phyloP scores from a whole-genome alignment of 2,329 filamentous ascomycete genomes.

The Balansia obtecta region DNA sequence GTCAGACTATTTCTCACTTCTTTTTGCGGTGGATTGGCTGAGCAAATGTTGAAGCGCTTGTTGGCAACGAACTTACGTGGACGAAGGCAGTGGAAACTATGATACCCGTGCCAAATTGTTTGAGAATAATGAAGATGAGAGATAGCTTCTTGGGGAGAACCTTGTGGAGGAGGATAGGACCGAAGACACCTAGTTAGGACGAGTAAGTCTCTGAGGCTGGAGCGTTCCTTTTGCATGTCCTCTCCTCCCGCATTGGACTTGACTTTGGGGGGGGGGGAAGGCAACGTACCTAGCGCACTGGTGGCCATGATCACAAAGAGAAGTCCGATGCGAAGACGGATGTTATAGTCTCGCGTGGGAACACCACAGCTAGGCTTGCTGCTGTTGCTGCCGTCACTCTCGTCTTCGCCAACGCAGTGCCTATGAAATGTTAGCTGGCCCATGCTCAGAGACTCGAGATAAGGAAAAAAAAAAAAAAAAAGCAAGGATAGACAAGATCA shows the following conservation, averaged over 20 bases:
- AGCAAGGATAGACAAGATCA: neutral
- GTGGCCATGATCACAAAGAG: conserved; percentile 61
- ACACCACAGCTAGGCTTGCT: conserved; percentile 28
- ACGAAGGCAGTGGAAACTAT: conserved; percentile 61
- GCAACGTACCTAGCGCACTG: conserved; percentile 43
- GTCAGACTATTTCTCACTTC: neutral
- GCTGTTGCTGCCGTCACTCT: conserved; percentile 21
- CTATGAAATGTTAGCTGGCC: conserved; percentile 15
- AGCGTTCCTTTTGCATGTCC: neutral
- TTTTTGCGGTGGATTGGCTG: neutral
- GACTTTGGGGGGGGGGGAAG: neutral
- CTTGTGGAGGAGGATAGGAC: conserved; percentile 49
- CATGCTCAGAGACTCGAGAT: neutral
- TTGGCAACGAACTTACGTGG: conserved; percentile 35
- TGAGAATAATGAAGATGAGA: conserved; percentile 48
- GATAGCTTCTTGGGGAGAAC: conserved; percentile 39
- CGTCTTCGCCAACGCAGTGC: conserved; percentile 43
- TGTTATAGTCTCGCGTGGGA: conserved; percentile 46
- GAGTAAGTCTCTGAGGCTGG: neutral
- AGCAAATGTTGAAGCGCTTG: neutral
- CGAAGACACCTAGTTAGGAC: conserved; percentile 38
- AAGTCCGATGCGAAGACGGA: conserved; percentile 55
- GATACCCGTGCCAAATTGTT: conserved; percentile 64
- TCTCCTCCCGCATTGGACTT: neutral
- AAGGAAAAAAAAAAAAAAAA: neutral